Evolutionary conservation across 352 stramenopile species (phyloP), one percentile per base, ranked within the genome.

Genomic region (Pythium folliculosum): DNA sequence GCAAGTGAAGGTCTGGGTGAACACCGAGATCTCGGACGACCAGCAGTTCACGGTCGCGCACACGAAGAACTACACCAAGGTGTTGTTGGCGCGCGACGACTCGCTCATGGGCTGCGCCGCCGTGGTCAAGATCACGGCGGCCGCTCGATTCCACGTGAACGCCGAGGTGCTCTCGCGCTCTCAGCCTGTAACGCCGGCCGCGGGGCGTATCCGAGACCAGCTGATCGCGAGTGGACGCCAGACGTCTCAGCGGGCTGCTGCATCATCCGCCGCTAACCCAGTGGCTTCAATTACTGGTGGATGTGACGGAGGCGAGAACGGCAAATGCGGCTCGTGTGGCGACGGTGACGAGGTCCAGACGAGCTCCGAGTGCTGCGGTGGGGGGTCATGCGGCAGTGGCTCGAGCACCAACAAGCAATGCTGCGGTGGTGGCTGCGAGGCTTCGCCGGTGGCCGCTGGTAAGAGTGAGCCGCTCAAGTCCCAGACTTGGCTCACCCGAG

Each of bases 51-150:
- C 78, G 21, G 89, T 98, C 19, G 89, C 77, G 22, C 92, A 98
- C 72, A 97, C 90, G 0, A 96, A 97, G 69, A 90, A 89, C 65
- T 98, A 98, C 69, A 92, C 90, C n/a, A 97, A 98, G 68, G 90
- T 98, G 23, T 71, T 97, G 21, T 66, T 97, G 23, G 66, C 71
- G 32, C 78, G 82, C 13, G 82, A 95, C 64, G 87, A 94, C 48
- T 71, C 72, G 54, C 80, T 96, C 30, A 84, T 90, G 32, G 89
- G 89, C 10, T 94, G 83, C 71, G 73, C 86, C 6, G 85, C 89
- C 3, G 44, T 79, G 14, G 87, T 95, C 16, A 69, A 75, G 52
- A 76, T 96, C 43, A 63, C 80, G 22, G 70, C 77, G 9, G 67
- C 72, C 3, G 77, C 82, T 8, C 78, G 88, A 40, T 95, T 96